Base-by-base conservation (phyloP, 495 filamentous ascomycete genomes). In the Ramalina intermedia region DNA sequence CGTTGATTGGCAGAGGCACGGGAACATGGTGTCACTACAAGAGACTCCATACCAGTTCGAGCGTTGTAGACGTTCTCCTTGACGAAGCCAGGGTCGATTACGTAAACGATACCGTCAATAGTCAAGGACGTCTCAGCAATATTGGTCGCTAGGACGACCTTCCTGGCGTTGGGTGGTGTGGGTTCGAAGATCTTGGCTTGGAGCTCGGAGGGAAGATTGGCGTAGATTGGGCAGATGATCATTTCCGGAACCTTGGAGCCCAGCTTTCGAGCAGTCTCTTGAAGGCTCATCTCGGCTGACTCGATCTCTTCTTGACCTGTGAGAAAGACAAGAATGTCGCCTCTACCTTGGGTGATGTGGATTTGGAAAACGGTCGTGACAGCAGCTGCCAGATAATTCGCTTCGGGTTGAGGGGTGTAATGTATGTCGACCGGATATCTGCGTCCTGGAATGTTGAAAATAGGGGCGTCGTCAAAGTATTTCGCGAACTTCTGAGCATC, bases 51-150 rank as follows among this genome's bases (percentile, higher is more conserved):
- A 8, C 88, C 88, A 0, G 87, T 94, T 2, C 80, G 75, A 1
- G 91, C 84, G 49, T 91, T 93, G 68, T 90, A 98, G 13, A 88
- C 78, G 61, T 96, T 95, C 60, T 98, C 87, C 62, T 96, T 96
- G 47, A 89, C 87, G 53, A 93, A 94, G 18, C 91, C 87, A 9
- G 83, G 82, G 57, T 94, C 87, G 51, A 94, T 91, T 40, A 94
- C 86, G 58, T 90, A 94, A 20, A 90, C 85, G 49, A 94, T 89
- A 2, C 85, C 85, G 58, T 93, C 86, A 43, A 94, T 94, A 0
- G 87, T 94, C 55, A 94, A 69, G 66, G 78, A 83, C 0, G 87
- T 94, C 60, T 94, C 87, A 29, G 87, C 87, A 59, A 94, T 94
- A 57, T 94, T 94, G 0, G 87, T 94, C 0, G 87, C 86, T 37